A percentile compares a stretch with the other conserved stretches of the same genome.
Conservation (phyloP, 805 yeast species). For the Saccharomycopsis javanensis region DNA sequence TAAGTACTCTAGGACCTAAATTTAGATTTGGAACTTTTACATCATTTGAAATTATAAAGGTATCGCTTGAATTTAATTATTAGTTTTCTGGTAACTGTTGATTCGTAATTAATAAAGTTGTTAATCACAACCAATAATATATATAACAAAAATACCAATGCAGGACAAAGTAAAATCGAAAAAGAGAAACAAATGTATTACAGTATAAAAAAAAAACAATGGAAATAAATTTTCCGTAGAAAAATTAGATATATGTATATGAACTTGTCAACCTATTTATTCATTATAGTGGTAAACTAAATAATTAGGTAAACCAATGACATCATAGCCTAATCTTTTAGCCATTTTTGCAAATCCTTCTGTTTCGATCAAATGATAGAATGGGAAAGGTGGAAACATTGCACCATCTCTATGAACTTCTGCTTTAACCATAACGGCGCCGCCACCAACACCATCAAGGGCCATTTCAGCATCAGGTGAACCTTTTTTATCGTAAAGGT, state of each 20-base stretch:
- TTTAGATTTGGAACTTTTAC: no score
- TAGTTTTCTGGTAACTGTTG: no score
- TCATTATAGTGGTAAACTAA: conserved; percentile 88
- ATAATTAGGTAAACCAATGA: conserved; percentile 89
- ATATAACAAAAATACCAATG: no score
- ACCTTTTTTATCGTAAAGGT: conserved; percentile 60
- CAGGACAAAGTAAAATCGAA: no score
- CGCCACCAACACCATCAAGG: conserved; percentile 97
- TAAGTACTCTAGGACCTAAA: neutral
- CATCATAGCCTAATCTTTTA: conserved; percentile 82
- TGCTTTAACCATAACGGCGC: conserved; percentile 90
- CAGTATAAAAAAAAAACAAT: neutral
- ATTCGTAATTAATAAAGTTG: no score
- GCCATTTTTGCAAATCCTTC: conserved; percentile 99
- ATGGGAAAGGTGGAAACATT: conserved; percentile 98
- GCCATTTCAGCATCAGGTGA: conserved; percentile 60
- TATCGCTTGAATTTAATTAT: no score
- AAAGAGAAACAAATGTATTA: neutral
- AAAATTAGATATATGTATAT: no score
- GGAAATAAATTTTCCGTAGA: neutral
- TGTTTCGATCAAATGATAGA: conserved; percentile 92
- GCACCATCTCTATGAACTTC: conserved; percentile 99
- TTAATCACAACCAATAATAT: no score
- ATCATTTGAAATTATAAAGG: no score
- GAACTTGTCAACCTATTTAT: conserved; percentile 26